Conservation (phyloP, 2,329 filamentous ascomycete species). For the Fusarium phyllophilum region DNA sequence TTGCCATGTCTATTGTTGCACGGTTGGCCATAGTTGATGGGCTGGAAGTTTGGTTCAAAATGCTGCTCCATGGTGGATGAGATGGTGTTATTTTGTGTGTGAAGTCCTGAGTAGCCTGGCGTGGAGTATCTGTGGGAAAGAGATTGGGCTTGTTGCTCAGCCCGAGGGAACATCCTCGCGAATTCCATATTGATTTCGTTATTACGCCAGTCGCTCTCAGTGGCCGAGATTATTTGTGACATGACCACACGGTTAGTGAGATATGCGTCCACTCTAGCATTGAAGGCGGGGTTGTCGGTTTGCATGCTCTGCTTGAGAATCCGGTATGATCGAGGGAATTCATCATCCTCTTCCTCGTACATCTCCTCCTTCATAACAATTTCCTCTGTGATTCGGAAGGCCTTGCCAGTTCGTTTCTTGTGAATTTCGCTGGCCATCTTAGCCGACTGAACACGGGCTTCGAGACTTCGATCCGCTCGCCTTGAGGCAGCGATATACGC, state of each 20-base stretch:
- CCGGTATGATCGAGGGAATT: constrained; percentile 74
- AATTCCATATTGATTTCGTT: constrained; percentile 61
- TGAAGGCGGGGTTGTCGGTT: constrained; percentile 69
- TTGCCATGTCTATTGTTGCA: constrained; percentile 12
- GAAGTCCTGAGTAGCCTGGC: constrained; percentile 26
- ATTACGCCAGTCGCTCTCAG: constrained; percentile 53
- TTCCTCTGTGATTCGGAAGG: constrained; percentile 82
- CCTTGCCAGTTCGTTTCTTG: constrained; percentile 85
- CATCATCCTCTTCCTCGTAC: constrained; percentile 95
- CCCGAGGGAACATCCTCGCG: constrained; percentile 57
- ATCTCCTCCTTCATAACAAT: constrained; percentile 92
- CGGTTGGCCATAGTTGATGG: constrained; percentile 37
- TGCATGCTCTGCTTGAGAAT: constrained; percentile 71
- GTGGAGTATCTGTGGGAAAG: constrained; percentile 39
- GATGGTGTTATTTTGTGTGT: constrained; percentile 6
- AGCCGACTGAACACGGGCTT: constrained; percentile 89
- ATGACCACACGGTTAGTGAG: constrained; percentile 56
- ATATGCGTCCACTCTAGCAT: constrained; percentile 66
- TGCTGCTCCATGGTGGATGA: constrained; percentile 31
- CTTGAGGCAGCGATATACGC: constrained; percentile 93
- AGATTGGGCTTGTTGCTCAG: constrained; percentile 42
- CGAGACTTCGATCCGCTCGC: constrained; percentile 84
- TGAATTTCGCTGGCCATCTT: constrained; percentile 90
- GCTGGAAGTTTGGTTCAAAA: constrained; percentile 39
- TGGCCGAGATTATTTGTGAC: constrained; percentile 52